Base-by-base conservation (phyloP, 345 rosid species). In the Laguncularia racemosa region DNA sequence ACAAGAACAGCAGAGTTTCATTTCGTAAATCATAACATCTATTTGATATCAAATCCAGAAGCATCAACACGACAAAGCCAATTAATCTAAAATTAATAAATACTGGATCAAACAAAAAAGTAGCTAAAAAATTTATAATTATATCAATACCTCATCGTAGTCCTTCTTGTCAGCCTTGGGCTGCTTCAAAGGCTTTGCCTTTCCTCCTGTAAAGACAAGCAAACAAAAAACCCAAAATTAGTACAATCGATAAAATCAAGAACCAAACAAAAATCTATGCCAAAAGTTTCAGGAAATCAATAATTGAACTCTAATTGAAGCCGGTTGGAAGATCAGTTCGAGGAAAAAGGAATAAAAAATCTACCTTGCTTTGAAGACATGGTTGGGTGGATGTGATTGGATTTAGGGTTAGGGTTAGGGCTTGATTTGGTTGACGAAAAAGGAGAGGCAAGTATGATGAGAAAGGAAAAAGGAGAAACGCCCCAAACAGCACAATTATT, bases 101-200 rank as follows among this genome's bases (percentile, higher is more conserved):
- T 47, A 13, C 4, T 28, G 19, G 9, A 48, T 48, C 3, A 10
- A 20, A 57, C 40, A 11, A 18, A 19, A 5, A 13, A 44, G 2
- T 12, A 0, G 12, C 16, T 26, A 21, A 51, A 48, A 14, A 16
- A 14, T n/a, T n/a, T 5, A 11, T 3, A 45, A n/a, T 6, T 16
- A 20, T n/a, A 14, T 1, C 12, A 65, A 21, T 74, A 88, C 96
- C 88, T 88, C 95, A 57, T 88, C 95, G 54, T 84, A 88, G 0
- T 82, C 91, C 57, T 84, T 86, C 88, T 86, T 86, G 0, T 71
- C 82, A 43, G 66, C 48, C 68, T 84, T 87, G 26, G 95, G 84
- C 51, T 72, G 79, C 87, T 87, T 87, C 95, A 87, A 77, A 64
- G 95, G 95, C 72, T 87, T 87, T 38, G 85, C 82, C 65, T 87